A percentile compares a stretch with the other conserved stretches of the same genome.
Evolutionary conservation across 495 filamentous ascomycete species (phyloP).

Genomic region (Neurospora terricola): DNA sequence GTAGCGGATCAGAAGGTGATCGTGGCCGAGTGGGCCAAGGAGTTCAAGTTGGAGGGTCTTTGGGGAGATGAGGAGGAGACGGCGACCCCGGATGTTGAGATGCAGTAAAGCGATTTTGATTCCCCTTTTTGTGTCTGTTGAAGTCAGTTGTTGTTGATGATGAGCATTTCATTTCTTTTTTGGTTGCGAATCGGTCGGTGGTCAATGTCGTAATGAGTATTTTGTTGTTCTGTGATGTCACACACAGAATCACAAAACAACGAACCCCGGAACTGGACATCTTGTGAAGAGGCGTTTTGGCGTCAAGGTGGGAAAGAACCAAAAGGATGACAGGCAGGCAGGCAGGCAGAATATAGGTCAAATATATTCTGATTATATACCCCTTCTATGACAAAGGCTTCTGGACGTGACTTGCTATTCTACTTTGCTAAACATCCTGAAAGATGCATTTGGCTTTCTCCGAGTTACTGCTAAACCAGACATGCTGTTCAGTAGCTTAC

Average conservation of each 20-base stretch:
- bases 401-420: neutral
- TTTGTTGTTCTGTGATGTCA: neutral
- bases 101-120: conserved; percentile 10
- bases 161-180: neutral
- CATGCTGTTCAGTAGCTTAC: no score
- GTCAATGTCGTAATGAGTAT: neutral
- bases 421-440: no score
- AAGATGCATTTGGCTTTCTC: no score
- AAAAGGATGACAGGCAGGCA: neutral
- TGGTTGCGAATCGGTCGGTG: neutral
- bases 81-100: conserved; percentile 21
- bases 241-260: neutral
- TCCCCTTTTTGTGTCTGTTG: conserved; percentile 1
- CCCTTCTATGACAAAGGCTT: neutral
- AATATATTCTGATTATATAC: neutral
- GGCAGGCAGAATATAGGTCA: neutral
- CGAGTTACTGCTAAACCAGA: no score
- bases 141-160: neutral
- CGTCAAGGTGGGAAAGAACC: conserved; percentile 4
- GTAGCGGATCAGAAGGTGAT: conserved; percentile 71
- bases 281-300: conserved; percentile 10
- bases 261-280: neutral
- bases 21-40: conserved; percentile 86
- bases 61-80: conserved; percentile 52
- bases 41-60: conserved; percentile 93